Evolutionary conservation across 1,139 yeast genomes (phyloP), one percentile per base, ranked within the genome.

Genomic region (Taphrina pruni): DNA sequence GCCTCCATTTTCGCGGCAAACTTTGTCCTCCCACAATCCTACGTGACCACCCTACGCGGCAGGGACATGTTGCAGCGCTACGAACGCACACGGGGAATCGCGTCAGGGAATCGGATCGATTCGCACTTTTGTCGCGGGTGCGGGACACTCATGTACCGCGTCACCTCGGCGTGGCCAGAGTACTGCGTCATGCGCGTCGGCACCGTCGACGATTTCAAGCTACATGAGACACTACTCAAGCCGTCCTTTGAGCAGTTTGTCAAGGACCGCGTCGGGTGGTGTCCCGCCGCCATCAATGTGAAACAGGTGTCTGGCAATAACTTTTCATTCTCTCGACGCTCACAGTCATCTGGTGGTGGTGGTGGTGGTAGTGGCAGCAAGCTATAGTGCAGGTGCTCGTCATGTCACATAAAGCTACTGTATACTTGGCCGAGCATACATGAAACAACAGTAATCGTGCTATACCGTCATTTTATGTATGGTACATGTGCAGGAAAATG

Each of bases 1-100:
- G 58, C 58, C 8, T 36, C 58, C 43, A 54, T 54, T 45, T 54
- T 35, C 32, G 58, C 58, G 5, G 36, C 58, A 26, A 54, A 54
- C 26, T 54, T 54, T 38, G 43, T 38, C 20, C 20, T 38, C 7
- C 41, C 41, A 9, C 26, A 32, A 17, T 54, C 58, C 8, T 38
- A 54, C 58, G 35, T 38, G 20, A 35, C 43, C 21, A 20, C 12
- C 58, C 5, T 12, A 14, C 26, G 21, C 11, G 58, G 58, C 21
- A 1, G n/a, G 26, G 58, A 35, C 58, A n/a, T 7, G 14, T 11
- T 54, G 6, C 32, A 14, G 43, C 12, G 26, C 20, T 54, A 36
- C 35, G 39, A 1, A 17, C 41, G 43, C 21, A 38, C 41, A 1
- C 32, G 11, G 58, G 43, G 26, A 11, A 35, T 38, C 58, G 41